These are phyloP conservation scores for Fusarium palustre DNA, from an alignment of 2,329 filamentous ascomycete genomes.

Conservation along the genomic window DNA sequence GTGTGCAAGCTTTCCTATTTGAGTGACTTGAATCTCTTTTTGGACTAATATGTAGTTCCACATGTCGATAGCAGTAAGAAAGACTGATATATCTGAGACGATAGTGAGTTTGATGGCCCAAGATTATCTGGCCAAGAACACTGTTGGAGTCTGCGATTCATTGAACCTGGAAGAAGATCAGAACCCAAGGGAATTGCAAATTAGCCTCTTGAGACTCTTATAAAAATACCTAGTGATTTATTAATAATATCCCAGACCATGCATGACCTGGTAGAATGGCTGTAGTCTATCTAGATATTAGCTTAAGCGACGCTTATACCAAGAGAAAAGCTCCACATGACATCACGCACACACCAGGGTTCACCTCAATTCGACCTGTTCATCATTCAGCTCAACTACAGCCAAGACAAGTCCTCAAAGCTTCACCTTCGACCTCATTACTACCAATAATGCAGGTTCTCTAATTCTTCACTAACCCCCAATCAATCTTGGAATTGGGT, in stretches of 20 bases:
- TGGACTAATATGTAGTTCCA: not conserved
- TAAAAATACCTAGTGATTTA: not conserved
- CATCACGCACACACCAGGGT: conserved; percentile 39
- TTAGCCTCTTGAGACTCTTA: not conserved
- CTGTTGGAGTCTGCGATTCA: not conserved
- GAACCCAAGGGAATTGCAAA: not conserved
- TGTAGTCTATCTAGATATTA: no score
- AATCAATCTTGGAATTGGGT: conserved; percentile 16
- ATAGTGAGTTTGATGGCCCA: not conserved
- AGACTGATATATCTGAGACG: not conserved
- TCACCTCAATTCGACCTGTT: conserved; percentile 14
- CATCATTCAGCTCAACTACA: conserved; percentile 6
- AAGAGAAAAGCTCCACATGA: conserved; percentile 42
- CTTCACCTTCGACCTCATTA: conserved; percentile 4
- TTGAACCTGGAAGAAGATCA: not conserved
- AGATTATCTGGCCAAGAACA: no score
- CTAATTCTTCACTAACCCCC: conserved; percentile 17
- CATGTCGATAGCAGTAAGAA: not conserved
- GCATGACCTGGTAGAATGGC: not conserved
- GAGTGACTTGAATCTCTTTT: not conserved
- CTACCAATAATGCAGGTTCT: conserved; percentile 25
- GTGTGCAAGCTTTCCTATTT: conserved; percentile 35
- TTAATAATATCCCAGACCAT: not conserved
- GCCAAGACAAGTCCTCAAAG: conserved; percentile 10
- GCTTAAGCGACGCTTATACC: not conserved